Conservation (phyloP, 148 eudicot species). For the Persicaria tinctoria region DNA sequence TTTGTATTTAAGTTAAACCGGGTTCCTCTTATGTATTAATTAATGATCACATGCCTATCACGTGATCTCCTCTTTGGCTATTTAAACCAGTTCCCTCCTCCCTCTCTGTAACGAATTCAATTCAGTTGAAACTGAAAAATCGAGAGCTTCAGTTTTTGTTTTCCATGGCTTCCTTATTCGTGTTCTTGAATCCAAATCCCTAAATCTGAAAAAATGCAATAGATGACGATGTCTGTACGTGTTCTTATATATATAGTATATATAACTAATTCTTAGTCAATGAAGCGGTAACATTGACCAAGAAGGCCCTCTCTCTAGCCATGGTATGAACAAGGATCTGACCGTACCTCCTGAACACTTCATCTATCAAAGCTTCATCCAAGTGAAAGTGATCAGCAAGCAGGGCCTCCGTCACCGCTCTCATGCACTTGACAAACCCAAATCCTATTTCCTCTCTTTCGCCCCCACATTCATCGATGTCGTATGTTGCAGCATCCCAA, state of each 20-base stretch:
- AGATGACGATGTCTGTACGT: too few species aligned
- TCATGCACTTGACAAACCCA: constrained; percentile 27
- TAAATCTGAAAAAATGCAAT: too few species aligned
- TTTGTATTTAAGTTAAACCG: too few species aligned
- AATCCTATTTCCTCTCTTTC: background rate
- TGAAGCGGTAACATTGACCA: constrained; percentile 35
- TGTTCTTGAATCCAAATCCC: too few species aligned
- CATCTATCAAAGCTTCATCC: constrained; percentile 30
- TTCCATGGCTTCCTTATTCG: too few species aligned
- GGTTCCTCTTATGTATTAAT: too few species aligned
- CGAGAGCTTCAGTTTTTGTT: too few species aligned
- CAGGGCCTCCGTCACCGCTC: constrained; percentile 44
- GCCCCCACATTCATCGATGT: background rate
- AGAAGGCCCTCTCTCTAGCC: constrained; percentile 30
- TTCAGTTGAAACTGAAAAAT: too few species aligned
- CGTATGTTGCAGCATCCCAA: constrained; percentile 24
- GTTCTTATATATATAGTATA: accelerated
- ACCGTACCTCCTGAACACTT: constrained; percentile 26
- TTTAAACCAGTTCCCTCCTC: too few species aligned
- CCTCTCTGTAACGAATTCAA: too few species aligned
- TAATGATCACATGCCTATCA: too few species aligned
- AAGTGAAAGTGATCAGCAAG: constrained; percentile 48
- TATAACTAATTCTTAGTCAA: constrained; percentile 8
- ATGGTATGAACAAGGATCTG: constrained; percentile 14
- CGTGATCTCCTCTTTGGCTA: too few species aligned